Evolutionary conservation across 2,329 filamentous ascomycete genomes (phyloP).

Genomic region (Nothophoma quercina): DNA sequence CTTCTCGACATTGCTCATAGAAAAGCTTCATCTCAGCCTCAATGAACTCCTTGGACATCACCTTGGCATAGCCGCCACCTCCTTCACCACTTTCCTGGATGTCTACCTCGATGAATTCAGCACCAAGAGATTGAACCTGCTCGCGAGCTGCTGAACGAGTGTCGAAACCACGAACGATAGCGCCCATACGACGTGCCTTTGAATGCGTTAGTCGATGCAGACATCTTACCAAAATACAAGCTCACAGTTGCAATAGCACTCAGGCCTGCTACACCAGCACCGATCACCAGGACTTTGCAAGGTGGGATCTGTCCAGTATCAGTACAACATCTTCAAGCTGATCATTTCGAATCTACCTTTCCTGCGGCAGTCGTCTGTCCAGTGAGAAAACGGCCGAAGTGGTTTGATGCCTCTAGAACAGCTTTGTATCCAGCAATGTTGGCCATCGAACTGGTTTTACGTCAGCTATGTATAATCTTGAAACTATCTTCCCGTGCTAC

Average conservation of each 20-base stretch:
- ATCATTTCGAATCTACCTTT: conserved; percentile 36
- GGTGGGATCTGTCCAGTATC: conserved; percentile 73
- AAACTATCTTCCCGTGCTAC: neutral
- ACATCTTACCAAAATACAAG: conserved; percentile 23
- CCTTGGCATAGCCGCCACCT: conserved; percentile 87
- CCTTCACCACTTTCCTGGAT: conserved; percentile 85
- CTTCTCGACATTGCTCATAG: conserved; percentile 83
- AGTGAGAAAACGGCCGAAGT: conserved; percentile 86
- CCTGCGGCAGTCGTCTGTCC: conserved; percentile 91
- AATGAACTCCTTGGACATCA: conserved; percentile 94
- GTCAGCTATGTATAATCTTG: conserved; percentile 15
- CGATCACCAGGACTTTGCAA: conserved; percentile 89
- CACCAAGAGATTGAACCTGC: conserved; percentile 88
- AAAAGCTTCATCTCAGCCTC: conserved; percentile 94
- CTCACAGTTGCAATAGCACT: conserved; percentile 81
- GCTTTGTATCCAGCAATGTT: conserved; percentile 95
- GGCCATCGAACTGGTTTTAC: conserved; percentile 77
- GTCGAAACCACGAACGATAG: conserved; percentile 89
- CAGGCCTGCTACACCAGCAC: conserved; percentile 86
- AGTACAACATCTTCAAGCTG: neutral
- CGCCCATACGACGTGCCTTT: conserved; percentile 79
- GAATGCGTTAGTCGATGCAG: conserved; percentile 1
- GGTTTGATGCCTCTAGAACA: conserved; percentile 86
- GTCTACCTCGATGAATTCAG: conserved; percentile 88
- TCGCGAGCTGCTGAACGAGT: conserved; percentile 87